Evolutionary conservation across 352 stramenopile genomes (phyloP), one percentile per base, ranked within the genome.

Genomic region (Phytophthora capsici): DNA sequence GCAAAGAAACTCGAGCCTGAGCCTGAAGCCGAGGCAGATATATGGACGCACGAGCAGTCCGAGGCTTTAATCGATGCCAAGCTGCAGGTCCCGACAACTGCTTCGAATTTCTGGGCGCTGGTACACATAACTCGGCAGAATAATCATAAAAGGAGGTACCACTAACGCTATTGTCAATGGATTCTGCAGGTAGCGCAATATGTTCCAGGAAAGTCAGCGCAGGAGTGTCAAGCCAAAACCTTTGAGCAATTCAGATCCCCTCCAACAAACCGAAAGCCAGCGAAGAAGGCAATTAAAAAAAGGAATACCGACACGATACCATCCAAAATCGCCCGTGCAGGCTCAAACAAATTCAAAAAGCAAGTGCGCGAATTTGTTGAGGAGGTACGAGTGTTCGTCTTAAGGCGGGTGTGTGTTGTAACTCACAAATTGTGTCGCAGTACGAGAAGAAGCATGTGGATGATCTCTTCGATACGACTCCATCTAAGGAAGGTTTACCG

Each of bases 271-370:
- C 69, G 65, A 10, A 78, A 78, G 51, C 17, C 26, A 41, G 49
- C 47, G 1, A 80, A 73, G 8, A 84, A 75, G 8, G 4, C 25
- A 5, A 63, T 66, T 16, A 82, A 74, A 32, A 63, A 63, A 63
- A 26, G 28, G 3, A 70, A 49, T 16, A 37, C 60, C 4, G 56
- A 69, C 7, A 30, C 52, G 16, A 63, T 85, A 23, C 69, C 77
- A 13, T 54, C 58, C 13, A 91, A 93, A 50, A 79, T 93, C 28
- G 71, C 81, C 16, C 82, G 85, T 6, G 79, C 84, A 19, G 85
- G 85, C 12, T 89, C 83, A 17, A 93, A 92, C 37, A 73, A 84
- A 47, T 93, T 91, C 57, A 93, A 93, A 63, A 91, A 93, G 45
- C 85, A 93, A 83, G 85, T 93, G 44, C 85, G 85, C 28, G 63